phyloP scores from a whole-genome alignment of 2,329 filamentous ascomycete genomes.

The Trichoderma sp. region DNA sequence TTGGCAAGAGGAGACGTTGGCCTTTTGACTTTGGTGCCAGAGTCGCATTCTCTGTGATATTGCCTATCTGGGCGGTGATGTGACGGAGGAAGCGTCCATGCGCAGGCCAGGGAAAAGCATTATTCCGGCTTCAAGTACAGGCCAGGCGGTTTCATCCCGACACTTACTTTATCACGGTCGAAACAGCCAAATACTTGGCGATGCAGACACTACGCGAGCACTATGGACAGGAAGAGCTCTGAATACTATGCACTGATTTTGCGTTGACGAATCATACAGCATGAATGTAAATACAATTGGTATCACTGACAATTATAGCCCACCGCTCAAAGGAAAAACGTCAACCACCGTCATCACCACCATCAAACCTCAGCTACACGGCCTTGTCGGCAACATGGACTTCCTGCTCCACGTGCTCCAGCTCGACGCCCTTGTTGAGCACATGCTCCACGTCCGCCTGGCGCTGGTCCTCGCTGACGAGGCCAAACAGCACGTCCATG shows the following conservation, averaged over 20 bases:
- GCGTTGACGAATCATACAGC: neutral
- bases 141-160: neutral
- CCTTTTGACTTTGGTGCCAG: neutral
- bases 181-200: neutral
- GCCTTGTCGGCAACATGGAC: slow-evolving; percentile 3
- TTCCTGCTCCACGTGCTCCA: slow-evolving; percentile 19
- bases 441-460: slow-evolving; percentile 25
- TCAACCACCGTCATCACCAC: neutral
- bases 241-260: neutral
- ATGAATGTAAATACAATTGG: neutral
- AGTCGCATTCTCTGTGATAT: neutral
- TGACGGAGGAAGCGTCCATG: neutral
- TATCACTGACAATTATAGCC: neutral
- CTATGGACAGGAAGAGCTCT: no score
- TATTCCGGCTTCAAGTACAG: neutral
- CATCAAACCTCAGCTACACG: neutral
- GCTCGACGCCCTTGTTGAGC: slow-evolving; percentile 19
- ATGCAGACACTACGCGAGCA: neutral
- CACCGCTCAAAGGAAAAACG: neutral
- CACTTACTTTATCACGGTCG: neutral
- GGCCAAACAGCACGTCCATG: slow-evolving; percentile 25
- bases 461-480: slow-evolving; percentile 24
- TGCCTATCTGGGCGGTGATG: neutral
- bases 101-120: slow-evolving; percentile 6
- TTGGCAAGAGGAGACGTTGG: slow-evolving; percentile 1